Conservation (phyloP, 148 eudicot species). For the Cornus florida region DNA sequence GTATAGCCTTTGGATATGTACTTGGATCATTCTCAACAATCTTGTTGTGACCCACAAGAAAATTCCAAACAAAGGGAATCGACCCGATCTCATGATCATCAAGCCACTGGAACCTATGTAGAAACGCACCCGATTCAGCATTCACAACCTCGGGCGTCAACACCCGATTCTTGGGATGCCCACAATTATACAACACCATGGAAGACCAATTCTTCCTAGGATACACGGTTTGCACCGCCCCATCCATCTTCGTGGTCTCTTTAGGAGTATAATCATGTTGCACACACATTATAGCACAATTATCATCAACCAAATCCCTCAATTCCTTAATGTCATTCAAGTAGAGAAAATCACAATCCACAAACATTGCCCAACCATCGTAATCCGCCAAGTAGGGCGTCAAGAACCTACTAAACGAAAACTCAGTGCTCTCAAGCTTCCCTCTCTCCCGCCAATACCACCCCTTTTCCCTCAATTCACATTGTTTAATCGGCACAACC, state of each 20-base stretch:
- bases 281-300: slow-evolving; percentile 89
- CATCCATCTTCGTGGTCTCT: slow-evolving; percentile 95
- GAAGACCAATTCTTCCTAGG: slow-evolving; percentile 99
- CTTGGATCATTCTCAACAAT: slow-evolving; percentile 55
- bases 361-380: slow-evolving; percentile 95
- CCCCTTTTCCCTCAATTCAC: slow-evolving; percentile 53
- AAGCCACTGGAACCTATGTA: slow-evolving; percentile 91
- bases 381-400: slow-evolving; percentile 75
- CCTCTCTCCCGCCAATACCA: slow-evolving; percentile 78
- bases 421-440: slow-evolving; percentile 89
- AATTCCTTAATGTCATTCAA: slow-evolving; percentile 67
- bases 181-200: slow-evolving; percentile 93
- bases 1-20: slow-evolving; percentile 77
- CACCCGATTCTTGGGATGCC: slow-evolving; percentile 68
- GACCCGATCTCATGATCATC: slow-evolving; percentile 86
- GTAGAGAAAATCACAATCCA: slow-evolving; percentile 90
- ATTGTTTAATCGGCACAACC: slow-evolving; percentile 70
- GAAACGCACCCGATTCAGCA: slow-evolving; percentile 61
- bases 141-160: slow-evolving; percentile 79
- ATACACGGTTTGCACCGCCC: slow-evolving; percentile 86
- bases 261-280: slow-evolving; percentile 95
- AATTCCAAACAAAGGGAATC: slow-evolving; percentile 89
- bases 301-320: slow-evolving; percentile 65
- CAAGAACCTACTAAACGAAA: slow-evolving; percentile 76
- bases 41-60: slow-evolving; percentile 91